phyloP scores from a whole-genome alignment of 441 rosid genomes.

The Pelargonium fulgidum region DNA sequence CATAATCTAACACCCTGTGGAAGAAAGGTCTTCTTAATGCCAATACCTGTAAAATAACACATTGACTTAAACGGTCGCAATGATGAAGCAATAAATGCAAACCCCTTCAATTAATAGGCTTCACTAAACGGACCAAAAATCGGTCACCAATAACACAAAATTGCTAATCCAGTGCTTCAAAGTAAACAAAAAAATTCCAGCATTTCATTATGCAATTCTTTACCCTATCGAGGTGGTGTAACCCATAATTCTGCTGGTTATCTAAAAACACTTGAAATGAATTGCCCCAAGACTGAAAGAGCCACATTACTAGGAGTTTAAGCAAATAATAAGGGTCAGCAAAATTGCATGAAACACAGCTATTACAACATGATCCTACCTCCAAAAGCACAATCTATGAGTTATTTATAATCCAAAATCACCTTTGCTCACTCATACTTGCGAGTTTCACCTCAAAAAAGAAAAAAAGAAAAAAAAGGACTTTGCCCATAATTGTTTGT shows the following conservation, averaged over 20 bases:
- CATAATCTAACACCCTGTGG: slow-evolving; percentile 80
- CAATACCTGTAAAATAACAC: slow-evolving; percentile 54
- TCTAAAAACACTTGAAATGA: not conserved
- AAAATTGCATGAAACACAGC: not conserved
- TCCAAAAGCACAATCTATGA: not conserved
- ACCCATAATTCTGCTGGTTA: not conserved
- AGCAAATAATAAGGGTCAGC: not conserved
- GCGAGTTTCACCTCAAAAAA: not conserved
- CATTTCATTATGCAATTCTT: not conserved
- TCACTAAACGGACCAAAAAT: too few relatives aligned
- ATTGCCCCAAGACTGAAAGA: not conserved
- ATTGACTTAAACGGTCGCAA: slow-evolving; percentile 11
- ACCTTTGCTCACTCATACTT: not conserved
- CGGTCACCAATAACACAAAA: too few relatives aligned
- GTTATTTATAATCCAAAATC: not conserved
- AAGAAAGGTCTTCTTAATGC: slow-evolving; percentile 87
- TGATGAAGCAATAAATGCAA: not conserved
- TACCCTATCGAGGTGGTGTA: not conserved
- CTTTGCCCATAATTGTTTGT: not conserved
- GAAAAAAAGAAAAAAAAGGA: not conserved
- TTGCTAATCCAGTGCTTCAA: too few relatives aligned
- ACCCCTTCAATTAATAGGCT: not conserved
- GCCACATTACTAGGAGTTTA: not conserved
- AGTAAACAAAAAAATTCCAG: not conserved
- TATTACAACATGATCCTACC: not conserved